Conservation (phyloP, 2,329 filamentous ascomycete genomes). For the Phaeosphaeria sp. region DNA sequence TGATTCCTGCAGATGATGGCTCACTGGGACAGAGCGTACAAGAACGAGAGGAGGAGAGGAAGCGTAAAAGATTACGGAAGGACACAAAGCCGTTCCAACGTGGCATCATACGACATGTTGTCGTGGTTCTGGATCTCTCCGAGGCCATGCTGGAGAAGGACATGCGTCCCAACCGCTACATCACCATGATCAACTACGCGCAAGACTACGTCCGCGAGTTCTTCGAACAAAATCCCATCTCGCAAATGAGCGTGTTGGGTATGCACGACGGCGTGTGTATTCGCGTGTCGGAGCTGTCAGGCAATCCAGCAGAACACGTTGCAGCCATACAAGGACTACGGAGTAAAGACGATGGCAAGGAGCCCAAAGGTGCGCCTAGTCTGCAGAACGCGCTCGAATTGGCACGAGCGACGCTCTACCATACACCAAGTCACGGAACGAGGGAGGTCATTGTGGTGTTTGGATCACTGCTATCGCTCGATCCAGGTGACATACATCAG, state of each 20-base stretch:
- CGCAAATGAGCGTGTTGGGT: slow-evolving; percentile 88
- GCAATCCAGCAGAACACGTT: slow-evolving; percentile 89
- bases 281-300: slow-evolving; percentile 85
- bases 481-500: slow-evolving; percentile 93
- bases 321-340: slow-evolving; percentile 73
- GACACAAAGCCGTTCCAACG: slow-evolving; percentile 95
- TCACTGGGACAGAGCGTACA: slow-evolving; percentile 75
- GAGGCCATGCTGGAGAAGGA: slow-evolving; percentile 96
- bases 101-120: slow-evolving; percentile 95
- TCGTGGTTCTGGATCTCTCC: slow-evolving; percentile 90
- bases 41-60: slow-evolving; percentile 79
- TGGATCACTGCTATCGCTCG: slow-evolving; percentile 86
- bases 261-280: slow-evolving; percentile 93
- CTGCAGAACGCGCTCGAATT: slow-evolving; percentile 96
- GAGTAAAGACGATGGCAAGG: slow-evolving; percentile 66
- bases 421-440: slow-evolving; percentile 91
- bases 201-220: slow-evolving; percentile 90
- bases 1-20: slow-evolving; percentile 65
- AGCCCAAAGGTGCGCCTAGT: slow-evolving; percentile 58
- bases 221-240: slow-evolving; percentile 98
- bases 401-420: slow-evolving; percentile 88
- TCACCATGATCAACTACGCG: slow-evolving; percentile 81
- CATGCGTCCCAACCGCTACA: slow-evolving; percentile 83
- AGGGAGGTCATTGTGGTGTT: slow-evolving; percentile 91
- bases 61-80: slow-evolving; percentile 79